Evolutionary conservation across 345 rosid species (phyloP).

Genomic region (Reutealis trisperma): DNA sequence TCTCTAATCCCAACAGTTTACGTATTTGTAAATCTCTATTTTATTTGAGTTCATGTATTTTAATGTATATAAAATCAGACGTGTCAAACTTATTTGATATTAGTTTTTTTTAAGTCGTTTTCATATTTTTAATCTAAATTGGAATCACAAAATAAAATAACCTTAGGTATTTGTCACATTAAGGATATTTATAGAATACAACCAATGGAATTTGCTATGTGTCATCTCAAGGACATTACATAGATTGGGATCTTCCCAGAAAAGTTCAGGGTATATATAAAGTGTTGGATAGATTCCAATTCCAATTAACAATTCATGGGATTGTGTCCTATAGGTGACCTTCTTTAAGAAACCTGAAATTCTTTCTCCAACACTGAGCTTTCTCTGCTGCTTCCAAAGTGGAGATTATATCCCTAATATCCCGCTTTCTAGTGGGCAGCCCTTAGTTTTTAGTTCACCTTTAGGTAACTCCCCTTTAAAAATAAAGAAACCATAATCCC

Average conservation of each 20-base stretch:
- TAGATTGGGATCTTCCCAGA: not conserved
- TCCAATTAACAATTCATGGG: not conserved
- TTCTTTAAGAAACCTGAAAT: slow-evolving; percentile 14
- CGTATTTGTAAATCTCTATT: too few species aligned
- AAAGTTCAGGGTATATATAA: slow-evolving; percentile 2
- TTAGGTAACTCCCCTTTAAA: not conserved
- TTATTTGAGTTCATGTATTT: too few species aligned
- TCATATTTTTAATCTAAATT: too few species aligned
- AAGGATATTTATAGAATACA: too few species aligned
- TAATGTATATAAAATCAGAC: too few species aligned
- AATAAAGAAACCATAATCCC: not conserved
- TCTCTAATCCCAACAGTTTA: too few species aligned
- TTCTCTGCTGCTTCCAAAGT: slow-evolving; percentile 24
- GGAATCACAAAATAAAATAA: too few species aligned
- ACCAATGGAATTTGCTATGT: too few species aligned
- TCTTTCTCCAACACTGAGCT: slow-evolving; percentile 22
- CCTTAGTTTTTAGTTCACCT: not conserved
- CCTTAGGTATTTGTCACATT: too few species aligned
- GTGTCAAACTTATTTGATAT: too few species aligned
- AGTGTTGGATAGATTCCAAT: not conserved
- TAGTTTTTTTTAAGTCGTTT: too few species aligned
- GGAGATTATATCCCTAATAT: slow-evolving; percentile 26
- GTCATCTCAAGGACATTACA: not conserved
- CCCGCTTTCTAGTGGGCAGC: slow-evolving; percentile 10
- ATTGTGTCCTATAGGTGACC: not conserved